Evolutionary conservation across 768 basidiomycete genomes (phyloP), one percentile per base, ranked within the genome.

Genomic region (Psilocybe sp.): DNA sequence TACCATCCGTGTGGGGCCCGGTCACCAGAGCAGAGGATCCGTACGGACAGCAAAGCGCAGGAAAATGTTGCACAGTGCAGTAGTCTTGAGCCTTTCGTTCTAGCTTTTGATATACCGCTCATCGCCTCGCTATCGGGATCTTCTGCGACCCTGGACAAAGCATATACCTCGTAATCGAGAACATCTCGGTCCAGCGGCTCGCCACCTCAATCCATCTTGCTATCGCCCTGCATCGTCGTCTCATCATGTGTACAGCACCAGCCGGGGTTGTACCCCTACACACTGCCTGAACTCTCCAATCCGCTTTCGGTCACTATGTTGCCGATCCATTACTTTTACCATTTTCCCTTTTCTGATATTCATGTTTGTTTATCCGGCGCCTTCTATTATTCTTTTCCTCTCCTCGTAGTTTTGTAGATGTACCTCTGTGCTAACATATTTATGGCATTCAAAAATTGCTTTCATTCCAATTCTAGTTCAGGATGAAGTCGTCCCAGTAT

Each of bases 1-100:
- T 96, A 43, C 94, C 95, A 19, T 93, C 90, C 15, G 92, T 99
- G 1, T 99, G 97, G 97, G 97, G 97, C 9, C 87, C 91, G 18
- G 85, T 96, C n/a, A 84, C 83, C 56, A 90, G 89, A 63, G 83
- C 82, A 38, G 92, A 96, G 51, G 96, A 99, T 65, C 96, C 96
- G 42, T 98, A 93, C 62, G 87, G 87, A 19, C 89, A 87, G 47
- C 83, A 82, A 64, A 69, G 75, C 34, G 62, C 58, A 61, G 78
- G 71, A 45, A 78, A 74, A 54, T 85, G 83, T 52, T 87, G 85
- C 70, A 75, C 73, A 20, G 69, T 87, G 56, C 85, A 85, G 72
- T 87, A 51, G 57, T 23, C 36, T 28, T 7, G 7, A 28, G 23
- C 23, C 38, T 38, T 40, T 44, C 41, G 47, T 40, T 36, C 39